Evolutionary conservation across 495 filamentous ascomycete species (phyloP).

Genomic region (Sporormia fimetaria): DNA sequence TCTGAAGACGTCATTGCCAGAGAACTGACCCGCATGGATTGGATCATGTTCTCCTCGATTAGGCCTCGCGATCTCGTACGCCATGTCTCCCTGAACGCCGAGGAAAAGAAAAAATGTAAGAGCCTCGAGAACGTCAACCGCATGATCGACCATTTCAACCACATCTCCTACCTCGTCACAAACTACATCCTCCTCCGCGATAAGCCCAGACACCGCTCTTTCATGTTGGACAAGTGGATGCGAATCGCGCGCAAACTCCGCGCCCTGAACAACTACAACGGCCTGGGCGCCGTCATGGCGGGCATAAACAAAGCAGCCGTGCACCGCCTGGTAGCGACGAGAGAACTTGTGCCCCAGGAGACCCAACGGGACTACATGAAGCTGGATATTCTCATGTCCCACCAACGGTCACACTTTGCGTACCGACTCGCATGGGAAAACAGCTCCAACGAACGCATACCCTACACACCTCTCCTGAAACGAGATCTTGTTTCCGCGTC

Average conservation of each 20-base stretch:
- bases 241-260: constrained; percentile 58
- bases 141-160: constrained; percentile 94
- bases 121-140: constrained; percentile 78
- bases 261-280: constrained; percentile 92
- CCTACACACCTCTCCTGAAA: constrained; percentile 83
- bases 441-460: constrained; percentile 76
- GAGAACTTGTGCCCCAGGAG: constrained; percentile 57
- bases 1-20: constrained; percentile 72
- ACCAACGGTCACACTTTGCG: constrained; percentile 79
- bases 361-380: constrained; percentile 74
- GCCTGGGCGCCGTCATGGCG: constrained; percentile 81
- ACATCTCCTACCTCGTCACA: constrained; percentile 79
- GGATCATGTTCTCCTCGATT: constrained; percentile 94
- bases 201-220: constrained; percentile 88
- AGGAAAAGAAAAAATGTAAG: constrained; percentile 64
- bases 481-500: constrained; percentile 84
- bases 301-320: constrained; percentile 83
- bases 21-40: constrained; percentile 90
- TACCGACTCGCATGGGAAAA: constrained; percentile 97
- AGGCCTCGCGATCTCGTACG: constrained; percentile 87
- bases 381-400: constrained; percentile 84
- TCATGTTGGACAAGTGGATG: constrained; percentile 92
- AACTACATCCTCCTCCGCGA: constrained; percentile 88
- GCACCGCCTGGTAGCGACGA: constrained; percentile 72
- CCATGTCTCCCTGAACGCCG: constrained; percentile 64